These are phyloP conservation scores for Lineolata rhizophorae DNA, from an alignment of 495 filamentous ascomycete genomes.

Conservation along the genomic window DNA sequence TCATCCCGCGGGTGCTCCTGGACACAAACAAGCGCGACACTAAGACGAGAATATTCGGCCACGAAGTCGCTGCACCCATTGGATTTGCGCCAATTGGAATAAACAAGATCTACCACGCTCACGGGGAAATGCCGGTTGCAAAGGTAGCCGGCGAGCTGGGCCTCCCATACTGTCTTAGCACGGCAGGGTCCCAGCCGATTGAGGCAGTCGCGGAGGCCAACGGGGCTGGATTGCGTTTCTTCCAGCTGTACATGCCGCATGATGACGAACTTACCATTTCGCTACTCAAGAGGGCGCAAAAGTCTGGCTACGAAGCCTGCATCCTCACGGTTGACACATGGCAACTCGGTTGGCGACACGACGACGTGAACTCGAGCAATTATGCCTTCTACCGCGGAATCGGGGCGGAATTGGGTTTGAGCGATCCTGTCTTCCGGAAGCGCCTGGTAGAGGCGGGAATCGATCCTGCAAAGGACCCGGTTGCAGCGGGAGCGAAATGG, in stretches of 20 bases:
- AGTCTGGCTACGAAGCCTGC: constrained; percentile 32
- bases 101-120: constrained; percentile 39
- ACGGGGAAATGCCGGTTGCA: constrained; percentile 34
- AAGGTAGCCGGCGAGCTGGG: constrained; percentile 6
- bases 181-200: constrained; percentile 37
- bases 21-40: constrained; percentile 39
- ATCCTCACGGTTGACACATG: constrained; percentile 46
- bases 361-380: constrained; percentile 33
- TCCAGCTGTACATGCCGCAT: constrained; percentile 43
- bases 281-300: constrained; percentile 29
- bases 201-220: constrained; percentile 38
- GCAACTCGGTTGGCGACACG: constrained; percentile 42
- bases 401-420: constrained; percentile 33
- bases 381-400: constrained; percentile 40
- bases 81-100: constrained; percentile 47
- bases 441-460: constrained; percentile 27
- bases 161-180: constrained; percentile 12
- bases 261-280: constrained; percentile 37
- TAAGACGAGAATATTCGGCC: constrained; percentile 35
- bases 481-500: constrained; percentile 33
- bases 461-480: constrained; percentile 26
- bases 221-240: constrained; percentile 28
- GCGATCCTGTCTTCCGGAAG: constrained; percentile 34
- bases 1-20: constrained; percentile 39
- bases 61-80: constrained; percentile 33